phyloP scores from a whole-genome alignment of 495 filamentous ascomycete genomes.

The Staphylotrichum tortipilum region DNA sequence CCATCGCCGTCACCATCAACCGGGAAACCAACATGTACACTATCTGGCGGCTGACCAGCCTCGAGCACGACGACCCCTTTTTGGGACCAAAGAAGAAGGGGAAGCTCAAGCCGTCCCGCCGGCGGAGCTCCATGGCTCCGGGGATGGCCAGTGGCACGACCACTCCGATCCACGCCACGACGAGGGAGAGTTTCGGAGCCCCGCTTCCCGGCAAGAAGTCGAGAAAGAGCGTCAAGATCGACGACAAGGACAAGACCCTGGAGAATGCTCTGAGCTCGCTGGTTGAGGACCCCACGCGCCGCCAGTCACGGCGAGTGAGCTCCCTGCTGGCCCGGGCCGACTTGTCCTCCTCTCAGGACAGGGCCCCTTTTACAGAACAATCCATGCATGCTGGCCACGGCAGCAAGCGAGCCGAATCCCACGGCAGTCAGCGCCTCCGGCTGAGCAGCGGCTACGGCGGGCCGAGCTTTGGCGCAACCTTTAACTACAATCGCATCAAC shows the following conservation, averaged over 20 bases:
- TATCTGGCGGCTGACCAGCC: conserved; percentile 67
- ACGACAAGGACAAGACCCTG: conserved; percentile 49
- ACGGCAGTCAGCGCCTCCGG: conserved; percentile 58
- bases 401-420: conserved; percentile 57
- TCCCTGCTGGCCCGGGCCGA: conserved; percentile 88
- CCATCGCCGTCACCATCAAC: conserved; percentile 77
- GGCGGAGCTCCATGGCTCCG: conserved; percentile 81
- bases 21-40: conserved; percentile 61
- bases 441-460: conserved; percentile 46
- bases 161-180: conserved; percentile 57
- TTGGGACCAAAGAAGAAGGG: conserved; percentile 39
- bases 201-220: conserved; percentile 37
- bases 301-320: conserved; percentile 80
- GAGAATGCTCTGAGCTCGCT: conserved; percentile 52
- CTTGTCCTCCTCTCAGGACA: conserved; percentile 66
- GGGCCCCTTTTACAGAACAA: conserved; percentile 65
- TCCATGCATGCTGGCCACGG: conserved; percentile 41
- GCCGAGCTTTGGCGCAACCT: conserved; percentile 27
- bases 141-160: conserved; percentile 67
- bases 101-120: conserved; percentile 47
- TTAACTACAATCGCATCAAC: conserved; percentile 28
- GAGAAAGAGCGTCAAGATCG: conserved; percentile 32
- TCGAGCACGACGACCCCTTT: conserved; percentile 50
- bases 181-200: conserved; percentile 43
- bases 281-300: conserved; percentile 63